A percentile compares a stretch with the other conserved stretches of the same genome.
Conservation (phyloP, 2,329 filamentous ascomycete genomes). For the Samsoniella hepiali region DNA sequence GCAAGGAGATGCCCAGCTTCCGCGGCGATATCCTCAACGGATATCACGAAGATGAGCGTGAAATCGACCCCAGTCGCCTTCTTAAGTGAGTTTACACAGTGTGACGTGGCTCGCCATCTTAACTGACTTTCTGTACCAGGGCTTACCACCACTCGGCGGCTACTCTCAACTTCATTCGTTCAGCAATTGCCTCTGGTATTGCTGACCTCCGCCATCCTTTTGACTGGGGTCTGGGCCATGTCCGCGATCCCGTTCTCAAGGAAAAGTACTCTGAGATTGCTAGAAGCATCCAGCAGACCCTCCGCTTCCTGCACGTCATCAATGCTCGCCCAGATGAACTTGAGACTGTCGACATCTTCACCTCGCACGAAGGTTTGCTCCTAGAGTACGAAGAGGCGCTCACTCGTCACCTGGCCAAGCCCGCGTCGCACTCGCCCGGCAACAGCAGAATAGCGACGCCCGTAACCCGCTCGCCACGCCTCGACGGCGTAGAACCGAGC, state of each 20-base stretch:
- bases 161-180: constrained; percentile 89
- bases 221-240: constrained; percentile 92
- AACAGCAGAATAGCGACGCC: constrained; percentile 28
- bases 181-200: constrained; percentile 79
- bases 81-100: constrained; percentile 54
- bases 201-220: constrained; percentile 91
- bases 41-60: constrained; percentile 69
- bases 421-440: constrained; percentile 39
- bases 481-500: constrained; percentile 19
- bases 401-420: constrained; percentile 70
- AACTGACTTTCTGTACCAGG: constrained; percentile 36
- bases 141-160: constrained; percentile 96
- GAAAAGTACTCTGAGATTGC: constrained; percentile 84
- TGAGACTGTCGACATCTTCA: constrained; percentile 91
- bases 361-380: constrained; percentile 89
- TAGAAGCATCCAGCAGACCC: constrained; percentile 79
- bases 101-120: not conserved
- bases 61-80: constrained; percentile 77
- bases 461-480: constrained; percentile 24
- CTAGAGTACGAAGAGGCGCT: constrained; percentile 92
- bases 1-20: constrained; percentile 82
- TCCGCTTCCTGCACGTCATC: constrained; percentile 92
- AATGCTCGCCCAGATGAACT: constrained; percentile 81
- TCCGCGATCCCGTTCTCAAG: constrained; percentile 78
- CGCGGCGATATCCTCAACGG: constrained; percentile 95